Evolutionary conservation across 163 green algal genomes (phyloP), one percentile per base, ranked within the genome.

Genomic region (Scenedesmus sp.): DNA sequence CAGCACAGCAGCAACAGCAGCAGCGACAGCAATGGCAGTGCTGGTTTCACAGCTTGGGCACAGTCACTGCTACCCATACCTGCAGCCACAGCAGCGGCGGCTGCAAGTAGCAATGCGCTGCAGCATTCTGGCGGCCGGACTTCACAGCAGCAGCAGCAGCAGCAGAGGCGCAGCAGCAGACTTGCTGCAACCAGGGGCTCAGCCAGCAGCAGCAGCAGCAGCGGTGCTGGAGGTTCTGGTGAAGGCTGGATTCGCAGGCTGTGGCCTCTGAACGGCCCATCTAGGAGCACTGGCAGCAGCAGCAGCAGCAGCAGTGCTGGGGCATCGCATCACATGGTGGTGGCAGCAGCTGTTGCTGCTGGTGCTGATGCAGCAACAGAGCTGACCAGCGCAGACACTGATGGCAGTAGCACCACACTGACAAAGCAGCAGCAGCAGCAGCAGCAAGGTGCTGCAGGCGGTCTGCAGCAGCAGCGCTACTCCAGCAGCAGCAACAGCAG

Each of bases 91-190:
- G 79, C 46, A 86, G 34, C 3, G 18, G 26, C 79, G 66, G 54
- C 52, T 77, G 23, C 57, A 46, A 88, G 83, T n/a, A 59, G 23
- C 83, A 77, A 52, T 18, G 70, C 5, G 23, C 23, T 52, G 70
- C 70, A 79, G 23, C 70, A 79, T 79, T 1, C 23, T 52, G 23
- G 3, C 3, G 4, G 70, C 20, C 23, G 46, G 46, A 2, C 23
- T 15, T 52, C 4, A 23, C 70, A 79, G 64, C 64, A 73, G 84
- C 62, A 89, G 60, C 84, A 81, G 66, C 85, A 82, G 85, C 62
- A 89, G 23, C 67, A 79, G 23, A 52, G 70, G 70, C 20, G 4
- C 12, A 79, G 70, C 70, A 46, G 70, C 70, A 79, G 70, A 12
- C 23, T 16, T 8, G 23, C 23, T 79, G 70, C 70, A 52, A n/a